Evolutionary conservation across 495 filamentous ascomycete species (phyloP), one percentile per base, ranked within the genome.

Genomic region (Chlorociboria aeruginascens): DNA sequence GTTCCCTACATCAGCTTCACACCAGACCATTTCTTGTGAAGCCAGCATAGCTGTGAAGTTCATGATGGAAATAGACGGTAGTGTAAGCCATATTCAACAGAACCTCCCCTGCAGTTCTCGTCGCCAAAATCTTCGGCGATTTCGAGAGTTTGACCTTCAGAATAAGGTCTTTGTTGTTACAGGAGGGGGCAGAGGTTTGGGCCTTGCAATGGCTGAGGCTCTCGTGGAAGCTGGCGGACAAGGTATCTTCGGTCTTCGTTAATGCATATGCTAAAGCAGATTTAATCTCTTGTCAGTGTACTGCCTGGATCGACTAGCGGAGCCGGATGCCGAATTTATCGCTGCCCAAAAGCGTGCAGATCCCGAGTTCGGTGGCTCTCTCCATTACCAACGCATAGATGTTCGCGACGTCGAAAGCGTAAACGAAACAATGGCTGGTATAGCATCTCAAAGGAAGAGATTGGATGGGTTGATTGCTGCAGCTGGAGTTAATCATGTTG

Each of bases 401-500:
- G 79, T 86, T 6, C 72, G 76, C 36, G 67, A 86, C 55, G 32
- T 34, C 32, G n/a, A 34, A 34, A 34, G n/a, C 32, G 32, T 34
- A 34, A 34, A 34, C 32, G 32, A 34, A 8, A 34, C 32, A 34
- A 34, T 34, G 32, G 32, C 32, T 34, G 32, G 32, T 34, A 34
- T 34, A 34, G 32, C 32, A 34, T 8, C 32, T 34, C 8, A 34
- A 34, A 34, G 32, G 8, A 34, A 34, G 8, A 65, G 64, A n/a
- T 45, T 56, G 1, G 59, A 70, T 25, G 69, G 86, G 3, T 72
- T 83, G 53, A 47, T 89, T n/a, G 85, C 85, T 0, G 83, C 83
- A 3, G 85, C 85, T 1, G 83, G 79, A 7, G 79, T 86, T 37
- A 79, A 86, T 61, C 77, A 86, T 54, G 72, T 85, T 44, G 78